Base-by-base conservation (phyloP, 2,329 filamentous ascomycete genomes). In the Botrytis fabae region DNA sequence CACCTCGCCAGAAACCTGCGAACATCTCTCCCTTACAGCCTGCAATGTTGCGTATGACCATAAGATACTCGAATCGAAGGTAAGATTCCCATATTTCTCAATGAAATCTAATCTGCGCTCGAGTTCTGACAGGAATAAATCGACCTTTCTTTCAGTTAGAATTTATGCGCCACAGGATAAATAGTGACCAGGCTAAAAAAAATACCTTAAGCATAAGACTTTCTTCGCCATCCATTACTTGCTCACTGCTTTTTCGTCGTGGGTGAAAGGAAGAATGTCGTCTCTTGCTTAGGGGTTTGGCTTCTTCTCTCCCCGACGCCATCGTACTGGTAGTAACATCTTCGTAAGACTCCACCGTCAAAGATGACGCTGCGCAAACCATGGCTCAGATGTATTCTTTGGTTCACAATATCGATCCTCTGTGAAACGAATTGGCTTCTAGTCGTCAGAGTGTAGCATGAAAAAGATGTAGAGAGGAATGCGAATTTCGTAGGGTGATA, bases 31-130 rank as follows among this genome's bases (percentile, higher is more conserved):
- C 75, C 95, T 91, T 40, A 99, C 95, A 12, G 93, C 91, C 79
- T 95, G 92, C 2, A 99, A 85, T 0, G 95, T 97, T 25, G 91
- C 87, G 82, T 97, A 97, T 32, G 95, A 94, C 77, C 93, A 90
- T 61, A 93, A 91, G 72, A 98, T 90, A 79, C 93, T 93, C 62
- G 92, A 87, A 81, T 99, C 96, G 77, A 97, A 87, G 75, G 92
- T 92, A 74, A 94, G 84, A 80, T 97, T 93, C 76, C 93, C 91
- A 80, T 97, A 97, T 76, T 89, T 90, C 83, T 99, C 96, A 64
- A 98, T 88, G 82, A 94, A 92, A 79, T 97, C 94, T 64, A 99
- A 86, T 71, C 95, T 90, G 77, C 92, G 88, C 83, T 97, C 95
- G 61, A 99, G 87, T 81, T 98, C 94, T 57, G 91, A 88, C 72